Percentiles rank a stretch among this genome's conserved stretches.
Conservation (phyloP, 306 rosid species). For the Mimosa bimucronata region DNA sequence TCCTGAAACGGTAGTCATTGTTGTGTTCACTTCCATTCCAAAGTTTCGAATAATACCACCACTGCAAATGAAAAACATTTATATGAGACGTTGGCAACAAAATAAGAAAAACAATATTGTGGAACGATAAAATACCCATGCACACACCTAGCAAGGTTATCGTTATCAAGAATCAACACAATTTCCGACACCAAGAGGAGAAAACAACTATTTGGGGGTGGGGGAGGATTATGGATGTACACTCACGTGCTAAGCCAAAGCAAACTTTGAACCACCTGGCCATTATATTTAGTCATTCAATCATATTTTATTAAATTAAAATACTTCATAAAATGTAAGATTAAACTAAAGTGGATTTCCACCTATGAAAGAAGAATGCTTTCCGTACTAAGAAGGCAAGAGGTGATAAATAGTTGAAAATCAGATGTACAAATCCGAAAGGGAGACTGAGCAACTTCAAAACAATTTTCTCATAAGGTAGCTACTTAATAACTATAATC, state of each 20-base stretch:
- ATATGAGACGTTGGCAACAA: slow-evolving; percentile 26
- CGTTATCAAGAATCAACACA: background rate
- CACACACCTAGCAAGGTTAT: background rate
- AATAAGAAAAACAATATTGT: background rate
- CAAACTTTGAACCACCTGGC: background rate
- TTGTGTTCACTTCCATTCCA: slow-evolving; percentile 59
- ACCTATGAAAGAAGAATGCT: background rate
- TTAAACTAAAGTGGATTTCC: background rate
- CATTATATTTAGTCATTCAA: background rate
- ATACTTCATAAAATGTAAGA: background rate
- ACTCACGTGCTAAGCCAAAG: background rate
- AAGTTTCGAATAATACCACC: slow-evolving; percentile 58
- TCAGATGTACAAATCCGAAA: no score
- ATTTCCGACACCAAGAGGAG: background rate
- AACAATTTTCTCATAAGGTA: slow-evolving; percentile 16
- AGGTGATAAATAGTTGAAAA: background rate
- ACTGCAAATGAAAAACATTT: slow-evolving; percentile 43
- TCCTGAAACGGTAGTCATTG: slow-evolving; percentile 62
- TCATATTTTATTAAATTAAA: background rate
- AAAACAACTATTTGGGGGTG: background rate
- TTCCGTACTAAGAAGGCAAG: background rate
- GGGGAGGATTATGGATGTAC: background rate
- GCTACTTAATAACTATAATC: background rate
- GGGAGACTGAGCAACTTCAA: background rate
- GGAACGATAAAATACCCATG: background rate